phyloP scores from a whole-genome alignment of 2,329 filamentous ascomycete genomes.

The Pseudohalonectria lignicola region DNA sequence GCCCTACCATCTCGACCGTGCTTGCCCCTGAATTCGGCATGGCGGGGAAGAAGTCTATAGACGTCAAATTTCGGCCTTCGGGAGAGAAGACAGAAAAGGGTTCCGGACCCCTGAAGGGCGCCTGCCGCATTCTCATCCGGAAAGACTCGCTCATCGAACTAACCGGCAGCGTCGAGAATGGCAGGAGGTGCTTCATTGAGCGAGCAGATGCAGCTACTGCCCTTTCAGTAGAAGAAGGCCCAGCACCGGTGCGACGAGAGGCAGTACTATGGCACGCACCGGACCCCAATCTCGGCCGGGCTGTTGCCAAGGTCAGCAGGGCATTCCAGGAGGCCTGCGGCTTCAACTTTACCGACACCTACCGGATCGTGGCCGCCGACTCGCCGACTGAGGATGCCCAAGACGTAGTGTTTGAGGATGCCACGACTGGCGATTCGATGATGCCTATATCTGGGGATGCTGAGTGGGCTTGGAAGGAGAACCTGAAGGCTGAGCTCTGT shows the following conservation, averaged over 20 bases:
- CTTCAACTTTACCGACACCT: slow-evolving; percentile 59
- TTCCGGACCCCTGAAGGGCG: slow-evolving; percentile 2
- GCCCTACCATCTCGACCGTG: no score
- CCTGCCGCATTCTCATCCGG: slow-evolving; percentile 7
- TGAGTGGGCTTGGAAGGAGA: slow-evolving; percentile 22
- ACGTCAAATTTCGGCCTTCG: slow-evolving; percentile 3
- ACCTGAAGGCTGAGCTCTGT: slow-evolving; percentile 17
- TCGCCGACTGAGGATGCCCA: slow-evolving; percentile 40
- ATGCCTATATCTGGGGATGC: slow-evolving; percentile 17
- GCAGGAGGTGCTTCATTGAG: slow-evolving; percentile 8
- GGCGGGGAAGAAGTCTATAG: slow-evolving; percentile 2
- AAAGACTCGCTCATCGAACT: slow-evolving; percentile 10
- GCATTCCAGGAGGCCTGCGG: slow-evolving; percentile 61
- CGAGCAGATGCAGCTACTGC: slow-evolving; percentile 1
- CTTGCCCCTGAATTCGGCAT: no score
- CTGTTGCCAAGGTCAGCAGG: slow-evolving; percentile 50
- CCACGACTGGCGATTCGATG: slow-evolving; percentile 25
- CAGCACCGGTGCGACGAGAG: slow-evolving; percentile 6
- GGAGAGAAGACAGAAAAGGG: slow-evolving; percentile 1
- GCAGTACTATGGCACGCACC: slow-evolving; percentile 6
- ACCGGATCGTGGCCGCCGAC: slow-evolving; percentile 42
- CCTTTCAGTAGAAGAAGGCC: no score
- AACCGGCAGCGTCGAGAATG: slow-evolving; percentile 9
- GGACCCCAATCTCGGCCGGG: slow-evolving; percentile 8
- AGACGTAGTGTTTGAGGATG: slow-evolving; percentile 49